phyloP scores from a whole-genome alignment of 495 filamentous ascomycete species.

The Aspergillus ellipticus region DNA sequence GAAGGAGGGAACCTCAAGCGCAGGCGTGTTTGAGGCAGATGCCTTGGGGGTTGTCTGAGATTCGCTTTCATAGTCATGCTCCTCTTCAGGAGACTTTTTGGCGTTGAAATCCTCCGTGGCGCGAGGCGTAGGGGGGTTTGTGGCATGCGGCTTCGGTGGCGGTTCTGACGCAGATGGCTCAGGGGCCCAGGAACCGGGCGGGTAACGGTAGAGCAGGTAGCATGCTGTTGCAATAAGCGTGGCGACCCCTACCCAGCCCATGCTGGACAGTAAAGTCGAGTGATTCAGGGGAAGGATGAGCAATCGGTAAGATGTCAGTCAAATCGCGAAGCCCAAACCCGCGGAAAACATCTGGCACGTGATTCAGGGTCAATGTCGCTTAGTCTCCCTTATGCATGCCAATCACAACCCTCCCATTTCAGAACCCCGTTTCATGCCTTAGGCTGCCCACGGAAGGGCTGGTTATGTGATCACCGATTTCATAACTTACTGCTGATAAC shows the following conservation, averaged over 20 bases:
- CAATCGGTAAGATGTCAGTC: not conserved
- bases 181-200: conserved; percentile 22
- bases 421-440: no score
- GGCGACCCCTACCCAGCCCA: conserved; percentile 39
- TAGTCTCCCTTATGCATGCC: no score
- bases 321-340: no score
- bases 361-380: no score
- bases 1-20: conserved; percentile 32
- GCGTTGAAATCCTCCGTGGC: conserved; percentile 10
- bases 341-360: no score
- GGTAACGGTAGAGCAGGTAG: conserved; percentile 33
- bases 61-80: conserved; percentile 24
- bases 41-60: conserved; percentile 50
- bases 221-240: conserved; percentile 31
- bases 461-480: no score
- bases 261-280: conserved; percentile 10
- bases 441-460: no score
- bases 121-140: conserved; percentile 8
- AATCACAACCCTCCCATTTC: no score
- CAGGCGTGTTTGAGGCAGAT: conserved; percentile 25
- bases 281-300: not conserved
- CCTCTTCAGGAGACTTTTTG: not conserved
- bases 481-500: no score
- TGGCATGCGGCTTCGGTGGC: conserved; percentile 21
- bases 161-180: conserved; percentile 18